Conservation (phyloP, 2,329 filamentous ascomycete genomes). For the Cercospora sesami region DNA sequence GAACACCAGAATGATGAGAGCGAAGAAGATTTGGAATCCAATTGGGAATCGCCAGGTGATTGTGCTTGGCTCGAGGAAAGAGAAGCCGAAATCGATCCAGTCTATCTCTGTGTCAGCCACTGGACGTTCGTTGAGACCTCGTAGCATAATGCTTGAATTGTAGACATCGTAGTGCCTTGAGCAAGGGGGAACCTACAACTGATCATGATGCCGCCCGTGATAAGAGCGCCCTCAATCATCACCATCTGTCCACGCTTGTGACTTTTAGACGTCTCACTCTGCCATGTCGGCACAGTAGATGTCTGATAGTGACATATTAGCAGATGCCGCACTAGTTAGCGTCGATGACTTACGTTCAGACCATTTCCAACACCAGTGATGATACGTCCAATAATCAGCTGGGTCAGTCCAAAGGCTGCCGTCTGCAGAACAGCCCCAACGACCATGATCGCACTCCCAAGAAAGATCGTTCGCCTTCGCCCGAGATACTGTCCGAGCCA, state of each 20-base stretch:
- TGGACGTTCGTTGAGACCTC: not conserved
- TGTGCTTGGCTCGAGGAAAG: slow-evolving; percentile 39
- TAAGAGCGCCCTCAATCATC: slow-evolving; percentile 51
- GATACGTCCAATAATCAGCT: slow-evolving; percentile 53
- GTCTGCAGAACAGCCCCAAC: slow-evolving; percentile 52
- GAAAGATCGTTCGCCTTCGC: slow-evolving; percentile 53
- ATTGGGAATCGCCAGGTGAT: slow-evolving; percentile 56
- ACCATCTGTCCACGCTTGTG: slow-evolving; percentile 46
- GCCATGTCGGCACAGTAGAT: slow-evolving; percentile 51
- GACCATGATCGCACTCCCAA: slow-evolving; percentile 52
- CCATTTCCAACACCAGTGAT: slow-evolving; percentile 56
- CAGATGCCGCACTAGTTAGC: not conserved
- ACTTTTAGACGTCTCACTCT: slow-evolving; percentile 54
- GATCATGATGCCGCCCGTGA: slow-evolving; percentile 33
- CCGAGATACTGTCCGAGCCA: slow-evolving; percentile 54
- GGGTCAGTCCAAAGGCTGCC: slow-evolving; percentile 44
- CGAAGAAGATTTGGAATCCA: slow-evolving; percentile 55
- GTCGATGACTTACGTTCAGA: slow-evolving; percentile 44
- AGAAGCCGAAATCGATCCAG: slow-evolving; percentile 53
- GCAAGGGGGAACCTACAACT: slow-evolving; percentile 34
- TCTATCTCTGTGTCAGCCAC: slow-evolving; percentile 24
- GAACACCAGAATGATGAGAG: slow-evolving; percentile 45
- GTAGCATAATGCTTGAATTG: not conserved
- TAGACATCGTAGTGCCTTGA: not conserved
- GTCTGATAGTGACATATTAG: not conserved